A percentile compares a stretch with the other conserved stretches of the same genome.
Evolutionary conservation across 1,284 basidiomycete species (phyloP).

Genomic region (Leccinum solheimii): DNA sequence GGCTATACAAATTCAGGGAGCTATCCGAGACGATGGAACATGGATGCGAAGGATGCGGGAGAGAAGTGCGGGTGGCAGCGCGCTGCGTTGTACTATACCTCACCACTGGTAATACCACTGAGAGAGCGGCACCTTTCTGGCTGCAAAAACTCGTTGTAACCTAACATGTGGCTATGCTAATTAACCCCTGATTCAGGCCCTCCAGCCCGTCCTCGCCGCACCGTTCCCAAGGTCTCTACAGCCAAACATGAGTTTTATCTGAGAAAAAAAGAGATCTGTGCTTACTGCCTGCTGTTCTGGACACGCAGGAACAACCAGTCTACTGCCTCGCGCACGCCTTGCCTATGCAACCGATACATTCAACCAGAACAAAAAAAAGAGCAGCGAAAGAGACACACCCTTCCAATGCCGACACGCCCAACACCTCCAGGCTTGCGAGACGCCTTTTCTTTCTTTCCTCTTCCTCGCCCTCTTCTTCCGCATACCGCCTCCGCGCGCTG

Average conservation of each 20-base stretch:
- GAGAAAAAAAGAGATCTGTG: background rate
- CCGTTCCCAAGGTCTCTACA: conserved; percentile 24
- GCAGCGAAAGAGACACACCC: conserved; percentile 57
- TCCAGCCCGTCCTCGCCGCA: conserved; percentile 13
- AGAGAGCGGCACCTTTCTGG: no score
- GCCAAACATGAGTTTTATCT: background rate
- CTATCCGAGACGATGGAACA: no score
- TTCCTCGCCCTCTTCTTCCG: conserved; percentile 38
- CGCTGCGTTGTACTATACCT: no score
- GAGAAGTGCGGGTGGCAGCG: no score
- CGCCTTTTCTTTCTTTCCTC: conserved; percentile 52
- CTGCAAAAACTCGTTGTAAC: conserved; percentile 2
- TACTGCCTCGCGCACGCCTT: conserved; percentile 85
- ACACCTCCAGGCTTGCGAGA: conserved; percentile 85
- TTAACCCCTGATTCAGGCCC: conserved; percentile 11
- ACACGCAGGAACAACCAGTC: conserved; percentile 94
- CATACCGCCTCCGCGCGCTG: conserved; percentile 55
- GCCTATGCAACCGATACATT: conserved; percentile 47
- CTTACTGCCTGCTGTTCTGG: conserved; percentile 75
- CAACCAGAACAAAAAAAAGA: background rate
- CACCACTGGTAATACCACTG: no score
- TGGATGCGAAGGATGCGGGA: no score
- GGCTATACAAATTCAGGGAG: no score
- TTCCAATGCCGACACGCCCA: conserved; percentile 87
- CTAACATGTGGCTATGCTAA: conserved; percentile 19